phyloP scores from a whole-genome alignment of 2,329 filamentous ascomycete species.

The Pseudocercospora fijiensis region DNA sequence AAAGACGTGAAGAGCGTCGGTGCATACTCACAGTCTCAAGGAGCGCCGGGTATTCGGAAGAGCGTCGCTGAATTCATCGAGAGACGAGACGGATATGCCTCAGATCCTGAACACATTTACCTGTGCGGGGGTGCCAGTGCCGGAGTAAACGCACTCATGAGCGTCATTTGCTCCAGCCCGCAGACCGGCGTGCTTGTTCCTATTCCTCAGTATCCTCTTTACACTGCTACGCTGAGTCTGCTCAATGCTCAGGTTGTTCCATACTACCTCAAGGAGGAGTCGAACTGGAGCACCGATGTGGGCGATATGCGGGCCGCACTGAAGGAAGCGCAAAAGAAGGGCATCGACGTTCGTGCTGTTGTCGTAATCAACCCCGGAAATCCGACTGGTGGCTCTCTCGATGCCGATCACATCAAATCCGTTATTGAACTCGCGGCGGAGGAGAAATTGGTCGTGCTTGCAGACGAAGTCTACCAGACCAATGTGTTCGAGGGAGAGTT shows the following conservation, averaged over 20 bases:
- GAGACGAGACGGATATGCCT: slow-evolving; percentile 79
- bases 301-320: slow-evolving; percentile 72
- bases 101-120: slow-evolving; percentile 79
- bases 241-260: slow-evolving; percentile 85
- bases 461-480: slow-evolving; percentile 98
- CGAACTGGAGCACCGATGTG: slow-evolving; percentile 84
- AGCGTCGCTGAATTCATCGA: slow-evolving; percentile 93
- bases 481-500: slow-evolving; percentile 96
- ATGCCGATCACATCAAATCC: slow-evolving; percentile 72
- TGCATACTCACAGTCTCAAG: slow-evolving; percentile 93
- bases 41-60: slow-evolving; percentile 79
- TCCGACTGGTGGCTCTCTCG: slow-evolving; percentile 85
- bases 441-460: slow-evolving; percentile 83
- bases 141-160: slow-evolving; percentile 89
- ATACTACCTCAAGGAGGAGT: slow-evolving; percentile 86
- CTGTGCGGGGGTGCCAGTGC: slow-evolving; percentile 88
- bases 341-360: slow-evolving; percentile 85
- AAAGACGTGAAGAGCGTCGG: slow-evolving; percentile 86
- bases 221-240: slow-evolving; percentile 86
- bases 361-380: slow-evolving; percentile 99
- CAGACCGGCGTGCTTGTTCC: slow-evolving; percentile 85
- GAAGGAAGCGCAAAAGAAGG: slow-evolving; percentile 70
- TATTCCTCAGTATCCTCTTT: slow-evolving; percentile 96
- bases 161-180: slow-evolving; percentile 77
- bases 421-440: slow-evolving; percentile 86